Evolutionary conservation across 2,329 filamentous ascomycete species (phyloP), one percentile per base, ranked within the genome.

Genomic region (Xylariaceae sp.): DNA sequence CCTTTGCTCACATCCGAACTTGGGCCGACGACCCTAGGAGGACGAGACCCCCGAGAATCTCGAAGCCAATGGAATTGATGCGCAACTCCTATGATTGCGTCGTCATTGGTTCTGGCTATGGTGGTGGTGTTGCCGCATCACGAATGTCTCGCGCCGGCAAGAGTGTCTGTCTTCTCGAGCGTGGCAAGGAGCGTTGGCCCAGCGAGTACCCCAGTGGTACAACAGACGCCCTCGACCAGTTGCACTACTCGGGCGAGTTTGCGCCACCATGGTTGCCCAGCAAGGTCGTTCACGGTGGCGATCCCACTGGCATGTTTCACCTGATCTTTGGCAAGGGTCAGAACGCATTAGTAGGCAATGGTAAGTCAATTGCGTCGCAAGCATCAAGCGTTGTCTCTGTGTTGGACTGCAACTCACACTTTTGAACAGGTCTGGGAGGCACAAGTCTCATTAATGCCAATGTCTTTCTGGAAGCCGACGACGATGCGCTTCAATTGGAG

Each of bases 101-200:
- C 9, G 83, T 89, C 35, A 82, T 89, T 59, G 86, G 87, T 1
- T 88, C 85, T 8, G 87, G 87, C 1, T 89, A 89, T 69, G 87
- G 87, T 23, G 86, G 84, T 45, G 82, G 80, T 23, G 82, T 89
- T 17, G 86, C 86, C 2, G 86, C 86, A 0, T 83, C 83, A 18
- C 78, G 85, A 9, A 84, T 88, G 79, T 81, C 85, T 2, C 78
- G 86, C 56, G 80, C 80, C 1, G 80, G 77, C 2, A 78, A 86
- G 68, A 79, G 76, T 1, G 86, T 89, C 1, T 88, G 85, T 61
- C 71, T 89, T 15, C 76, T 89, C 0, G 87, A 89, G 69, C 75
- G 83, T 15, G 87, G 86, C 1, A 76, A 79, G 58, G 86, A 89
- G 71, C 79, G 77, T 61, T 88, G 84, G 86, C 85, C 85, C 1